Evolutionary conservation across 306 rosid species (phyloP), one percentile per base, ranked within the genome.

Genomic region (Begonia masoniana): DNA sequence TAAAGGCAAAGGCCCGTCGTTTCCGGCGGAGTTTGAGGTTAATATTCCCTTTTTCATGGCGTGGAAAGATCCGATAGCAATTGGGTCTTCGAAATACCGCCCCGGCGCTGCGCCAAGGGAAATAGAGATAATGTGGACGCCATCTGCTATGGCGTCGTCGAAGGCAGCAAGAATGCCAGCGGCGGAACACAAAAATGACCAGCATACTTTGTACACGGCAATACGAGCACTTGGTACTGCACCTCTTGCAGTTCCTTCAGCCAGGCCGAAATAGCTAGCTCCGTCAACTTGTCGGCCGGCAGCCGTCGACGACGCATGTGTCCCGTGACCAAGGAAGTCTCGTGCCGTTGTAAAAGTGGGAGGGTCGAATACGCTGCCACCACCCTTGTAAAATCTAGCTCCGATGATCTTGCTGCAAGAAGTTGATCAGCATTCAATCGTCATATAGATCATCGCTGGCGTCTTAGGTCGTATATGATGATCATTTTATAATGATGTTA

Each of bases 91-190:
- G 0, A 49, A 49, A 31, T 63, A 64, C 3, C 3, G 2, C 42
- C 47, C 16, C 12, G 12, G 10, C 0, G 0, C 14, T 12, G 7
- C 11, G n/a, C 72, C 72, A 14, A 62, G 6, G 24, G 77, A 71
- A 11, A 55, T n/a, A 0, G 77, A 71, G 41, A 71, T 71, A 51
- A 66, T 52, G 24, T 61, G 68, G 17, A 56, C 72, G 13, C 77
- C 69, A 12, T 71, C 72, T 10, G 65, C 58, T 23, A 66, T 71
- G 31, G 72, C 72, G 15, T 71, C 59, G 35, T 71, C 76, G 12
- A 66, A 66, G 12, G 65, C 69, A 6, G 62, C 72, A 10, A 66
- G 55, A 54, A 62, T 10, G 54, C 52, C 72, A 11, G 68, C 50
- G n/a, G 3, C 0, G 12, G 13, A 35, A 24, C 65, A 66, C 31